Evolutionary conservation across 2,329 filamentous ascomycete genomes (phyloP).

Genomic region (Laburnicola sp.): DNA sequence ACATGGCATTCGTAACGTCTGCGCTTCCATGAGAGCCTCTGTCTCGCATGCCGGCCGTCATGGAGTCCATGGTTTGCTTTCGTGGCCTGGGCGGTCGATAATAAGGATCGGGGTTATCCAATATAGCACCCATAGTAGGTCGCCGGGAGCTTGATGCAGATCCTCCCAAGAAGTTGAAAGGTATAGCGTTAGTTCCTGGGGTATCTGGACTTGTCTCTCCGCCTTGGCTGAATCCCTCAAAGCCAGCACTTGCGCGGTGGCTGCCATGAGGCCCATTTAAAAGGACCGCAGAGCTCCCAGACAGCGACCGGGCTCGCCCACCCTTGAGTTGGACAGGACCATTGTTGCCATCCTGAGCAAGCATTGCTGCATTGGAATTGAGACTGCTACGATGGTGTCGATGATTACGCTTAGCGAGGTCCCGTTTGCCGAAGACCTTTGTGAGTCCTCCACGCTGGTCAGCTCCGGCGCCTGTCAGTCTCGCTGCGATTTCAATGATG

Average conservation of each 20-base stretch:
- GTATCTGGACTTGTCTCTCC: conserved; percentile 65
- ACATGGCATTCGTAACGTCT: conserved; percentile 52
- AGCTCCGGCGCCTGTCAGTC: conserved; percentile 79
- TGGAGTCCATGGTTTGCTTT: conserved; percentile 58
- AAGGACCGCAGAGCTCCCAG: conserved; percentile 64
- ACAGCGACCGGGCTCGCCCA: conserved; percentile 61
- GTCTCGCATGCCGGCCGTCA: conserved; percentile 53
- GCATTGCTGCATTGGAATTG: conserved; percentile 79
- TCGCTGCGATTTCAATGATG: conserved; percentile 81
- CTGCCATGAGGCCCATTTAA: conserved; percentile 55
- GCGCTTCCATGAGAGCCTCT: conserved; percentile 52
- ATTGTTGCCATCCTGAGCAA: conserved; percentile 68
- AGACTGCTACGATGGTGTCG: conserved; percentile 76
- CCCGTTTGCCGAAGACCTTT: conserved; percentile 86
- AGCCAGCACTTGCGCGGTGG: conserved; percentile 53
- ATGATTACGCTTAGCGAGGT: conserved; percentile 74
- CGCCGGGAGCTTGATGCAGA: conserved; percentile 49
- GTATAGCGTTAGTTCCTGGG: conserved; percentile 71
- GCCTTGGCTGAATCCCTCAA: conserved; percentile 58
- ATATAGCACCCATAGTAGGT: conserved; percentile 37
- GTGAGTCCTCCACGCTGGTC: conserved; percentile 78
- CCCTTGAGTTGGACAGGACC: conserved; percentile 61
- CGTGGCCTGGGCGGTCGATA: conserved; percentile 81
- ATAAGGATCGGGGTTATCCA: conserved; percentile 69
- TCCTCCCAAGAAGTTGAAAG: conserved; percentile 68